These are phyloP conservation scores for Globisporangium heterothallicum DNA, from an alignment of 352 stramenopile species.

Conservation along the genomic window DNA sequence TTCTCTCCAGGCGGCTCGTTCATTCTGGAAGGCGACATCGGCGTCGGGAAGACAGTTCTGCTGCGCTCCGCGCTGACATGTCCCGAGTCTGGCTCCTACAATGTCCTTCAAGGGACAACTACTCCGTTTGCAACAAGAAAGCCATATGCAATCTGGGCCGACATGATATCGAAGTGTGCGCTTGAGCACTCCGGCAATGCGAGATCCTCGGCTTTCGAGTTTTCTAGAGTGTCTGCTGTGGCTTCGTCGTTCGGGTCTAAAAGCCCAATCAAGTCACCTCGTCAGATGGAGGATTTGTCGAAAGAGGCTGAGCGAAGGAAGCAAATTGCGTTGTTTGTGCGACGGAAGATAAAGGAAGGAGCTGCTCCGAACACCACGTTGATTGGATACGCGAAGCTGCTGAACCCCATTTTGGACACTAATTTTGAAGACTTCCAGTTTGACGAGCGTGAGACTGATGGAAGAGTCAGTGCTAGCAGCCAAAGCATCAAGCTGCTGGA, in stretches of 20 bases:
- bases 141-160: slow-evolving; percentile 74
- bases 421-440: slow-evolving; percentile 54
- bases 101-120: slow-evolving; percentile 66
- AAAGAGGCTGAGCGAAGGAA: slow-evolving; percentile 35
- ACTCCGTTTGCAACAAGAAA: slow-evolving; percentile 71
- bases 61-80: slow-evolving; percentile 51
- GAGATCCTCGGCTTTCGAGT: background rate
- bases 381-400: slow-evolving; percentile 41
- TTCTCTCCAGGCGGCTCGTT: slow-evolving; percentile 65
- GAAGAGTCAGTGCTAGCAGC: background rate
- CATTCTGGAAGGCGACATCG: slow-evolving; percentile 78
- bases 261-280: background rate
- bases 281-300: slow-evolving; percentile 10
- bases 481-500: slow-evolving; percentile 19
- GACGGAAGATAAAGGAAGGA: slow-evolving; percentile 55
- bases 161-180: slow-evolving; percentile 68
- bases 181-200: slow-evolving; percentile 19
- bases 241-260: background rate
- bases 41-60: slow-evolving; percentile 79
- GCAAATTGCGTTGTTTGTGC: slow-evolving; percentile 56
- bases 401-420: slow-evolving; percentile 68
- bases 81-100: slow-evolving; percentile 41
- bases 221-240: too few relatives aligned
- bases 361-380: slow-evolving; percentile 67
- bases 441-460: slow-evolving; percentile 13